Percentiles rank a stretch among this genome's conserved stretches.
phyloP scores from a whole-genome alignment of 176 grass and related monocot species.

The Zea mays region Zm-B73-REFERENCE-NAM-5.0 NC_050102.1:4341001-4341500 shows the following conservation, averaged over 20 bases:
- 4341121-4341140: neutral
- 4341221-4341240: slow-evolving; percentile 1
- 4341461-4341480: slow-evolving; percentile 1
- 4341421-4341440: slow-evolving; percentile 47
- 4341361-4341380: slow-evolving; percentile 96
- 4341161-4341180: slow-evolving; percentile 17
- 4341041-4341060: neutral
- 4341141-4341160: neutral
- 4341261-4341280: neutral
- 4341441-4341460: slow-evolving; percentile 14
- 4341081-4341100: neutral
- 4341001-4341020: slow-evolving; percentile 73
- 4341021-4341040: slow-evolving; percentile 48
- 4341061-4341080: neutral
- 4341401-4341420: slow-evolving; percentile 85
- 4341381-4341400: slow-evolving; percentile 88
- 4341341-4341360: slow-evolving; percentile 81
- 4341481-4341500: neutral
- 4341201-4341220: slow-evolving; percentile 17
- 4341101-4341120: neutral
- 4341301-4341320: slow-evolving; percentile 1
- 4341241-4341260: slow-evolving; percentile 11
- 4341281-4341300: neutral
- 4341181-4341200: slow-evolving; percentile 2
- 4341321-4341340: slow-evolving; percentile 51